A percentile compares a stretch with the other conserved stretches of the same genome.
phyloP scores from a whole-genome alignment of 768 basidiomycete genomes.

The Panus rudis region DNA sequence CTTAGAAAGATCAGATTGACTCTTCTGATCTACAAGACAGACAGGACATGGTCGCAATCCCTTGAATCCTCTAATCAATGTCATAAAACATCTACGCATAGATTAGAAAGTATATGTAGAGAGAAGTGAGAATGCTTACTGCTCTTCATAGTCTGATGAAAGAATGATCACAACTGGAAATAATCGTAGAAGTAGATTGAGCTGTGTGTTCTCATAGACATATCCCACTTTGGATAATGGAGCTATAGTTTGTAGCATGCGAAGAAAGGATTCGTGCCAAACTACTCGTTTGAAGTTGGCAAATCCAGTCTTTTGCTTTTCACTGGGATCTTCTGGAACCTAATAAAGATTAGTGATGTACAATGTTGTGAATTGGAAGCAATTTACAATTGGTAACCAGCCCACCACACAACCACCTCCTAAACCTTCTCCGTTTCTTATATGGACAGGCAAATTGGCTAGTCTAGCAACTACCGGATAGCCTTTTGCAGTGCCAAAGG shows the following conservation, averaged over 20 bases:
- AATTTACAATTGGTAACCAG: slow-evolving; percentile 19
- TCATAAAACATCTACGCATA: slow-evolving; percentile 13
- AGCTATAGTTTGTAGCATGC: slow-evolving; percentile 9
- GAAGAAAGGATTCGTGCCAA: slow-evolving; percentile 17
- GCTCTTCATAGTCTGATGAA: slow-evolving; percentile 23
- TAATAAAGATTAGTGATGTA: background rate
- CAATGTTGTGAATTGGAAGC: background rate
- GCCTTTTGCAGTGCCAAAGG: slow-evolving; percentile 11
- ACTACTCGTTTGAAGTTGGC: slow-evolving; percentile 16
- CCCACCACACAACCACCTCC: slow-evolving; percentile 17
- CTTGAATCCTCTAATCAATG: slow-evolving; percentile 10
- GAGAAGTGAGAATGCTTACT: slow-evolving; percentile 11
- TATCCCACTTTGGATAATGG: slow-evolving; percentile 8
- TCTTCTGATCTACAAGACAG: slow-evolving; percentile 9
- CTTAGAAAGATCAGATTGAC: background rate
- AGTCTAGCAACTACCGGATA: slow-evolving; percentile 14
- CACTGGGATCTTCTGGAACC: slow-evolving; percentile 6
- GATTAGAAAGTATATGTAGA: background rate
- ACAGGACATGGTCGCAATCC: slow-evolving; percentile 13
- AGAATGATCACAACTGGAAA: slow-evolving; percentile 19
- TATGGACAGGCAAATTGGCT: slow-evolving; percentile 10
- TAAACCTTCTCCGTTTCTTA: slow-evolving; percentile 8
- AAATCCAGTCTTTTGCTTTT: slow-evolving; percentile 9
- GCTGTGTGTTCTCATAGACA: slow-evolving; percentile 3
- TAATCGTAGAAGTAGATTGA: slow-evolving; percentile 1